phyloP scores from a whole-genome alignment of 495 filamentous ascomycete genomes.

The Penicillium arizonense region DNA sequence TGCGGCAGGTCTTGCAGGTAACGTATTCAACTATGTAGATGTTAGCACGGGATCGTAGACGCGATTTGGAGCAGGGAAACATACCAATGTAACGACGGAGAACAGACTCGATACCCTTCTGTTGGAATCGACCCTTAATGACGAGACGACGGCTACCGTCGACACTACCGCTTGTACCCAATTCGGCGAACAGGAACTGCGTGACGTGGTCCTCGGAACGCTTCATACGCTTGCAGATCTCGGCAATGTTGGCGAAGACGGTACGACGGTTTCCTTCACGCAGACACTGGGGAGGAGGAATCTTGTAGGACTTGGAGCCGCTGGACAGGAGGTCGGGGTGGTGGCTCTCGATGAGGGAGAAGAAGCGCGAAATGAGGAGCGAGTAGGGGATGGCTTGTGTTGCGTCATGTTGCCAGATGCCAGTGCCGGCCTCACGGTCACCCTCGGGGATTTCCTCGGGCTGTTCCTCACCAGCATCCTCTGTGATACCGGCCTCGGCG shows the following conservation, averaged over 20 bases:
- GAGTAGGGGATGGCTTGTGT: conserved; percentile 76
- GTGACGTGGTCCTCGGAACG: conserved; percentile 95
- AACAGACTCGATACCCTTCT: conserved; percentile 97
- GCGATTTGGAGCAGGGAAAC: conserved; percentile 13
- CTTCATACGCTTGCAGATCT: conserved; percentile 95
- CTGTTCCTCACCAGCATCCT: conserved; percentile 49
- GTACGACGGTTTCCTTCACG: conserved; percentile 99
- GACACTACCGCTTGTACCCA: conserved; percentile 92
- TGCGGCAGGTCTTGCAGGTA: conserved; percentile 95
- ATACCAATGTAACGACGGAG: conserved; percentile 89
- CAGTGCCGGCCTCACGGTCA: conserved; percentile 86
- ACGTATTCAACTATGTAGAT: conserved; percentile 81
- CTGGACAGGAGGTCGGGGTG: conserved; percentile 90
- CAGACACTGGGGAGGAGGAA: conserved; percentile 96
- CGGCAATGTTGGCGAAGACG: conserved; percentile 95
- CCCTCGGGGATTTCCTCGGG: conserved; percentile 58
- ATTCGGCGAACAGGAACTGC: conserved; percentile 93
- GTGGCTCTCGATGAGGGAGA: conserved; percentile 83
- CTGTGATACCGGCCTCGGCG: conserved; percentile 67
- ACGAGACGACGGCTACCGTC: conserved; percentile 91
- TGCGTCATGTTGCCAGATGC: conserved; percentile 86
- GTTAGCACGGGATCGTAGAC: background rate
- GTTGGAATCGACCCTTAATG: conserved; percentile 98
- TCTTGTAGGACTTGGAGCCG: conserved; percentile 94
- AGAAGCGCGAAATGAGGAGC: conserved; percentile 84